Conservation (phyloP, 495 filamentous ascomycete species). For the Aspergillus carlsbadensis region DNA sequence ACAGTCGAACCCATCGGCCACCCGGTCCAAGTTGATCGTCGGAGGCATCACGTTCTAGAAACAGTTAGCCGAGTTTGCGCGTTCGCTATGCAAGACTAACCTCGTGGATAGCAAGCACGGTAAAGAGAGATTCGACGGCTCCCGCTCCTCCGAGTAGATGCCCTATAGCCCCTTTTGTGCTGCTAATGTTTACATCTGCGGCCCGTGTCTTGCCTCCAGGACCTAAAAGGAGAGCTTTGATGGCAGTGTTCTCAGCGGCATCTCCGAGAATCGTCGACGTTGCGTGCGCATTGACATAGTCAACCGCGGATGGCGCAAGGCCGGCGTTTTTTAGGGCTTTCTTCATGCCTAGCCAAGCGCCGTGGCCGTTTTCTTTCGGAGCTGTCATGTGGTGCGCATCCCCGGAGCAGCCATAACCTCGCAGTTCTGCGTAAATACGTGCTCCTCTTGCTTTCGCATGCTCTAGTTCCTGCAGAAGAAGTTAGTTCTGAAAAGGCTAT, state of each 20-base stretch:
- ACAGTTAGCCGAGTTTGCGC: slow-evolving; percentile 1
- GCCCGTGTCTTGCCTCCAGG: slow-evolving; percentile 62
- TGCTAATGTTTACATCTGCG: slow-evolving; percentile 75
- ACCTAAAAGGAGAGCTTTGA: slow-evolving; percentile 73
- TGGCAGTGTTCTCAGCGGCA: slow-evolving; percentile 81
- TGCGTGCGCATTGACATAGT: slow-evolving; percentile 95
- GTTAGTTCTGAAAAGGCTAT: not conserved
- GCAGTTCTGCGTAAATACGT: slow-evolving; percentile 83
- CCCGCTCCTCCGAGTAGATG: slow-evolving; percentile 92
- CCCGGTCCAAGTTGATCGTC: slow-evolving; percentile 77
- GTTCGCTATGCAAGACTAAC: slow-evolving; percentile 46
- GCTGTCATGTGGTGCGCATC: slow-evolving; percentile 94
- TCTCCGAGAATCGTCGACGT: slow-evolving; percentile 86
- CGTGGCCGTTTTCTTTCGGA: slow-evolving; percentile 75
- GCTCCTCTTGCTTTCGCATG: slow-evolving; percentile 80
- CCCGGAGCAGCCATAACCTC: slow-evolving; percentile 81
- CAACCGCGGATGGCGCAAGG: slow-evolving; percentile 66
- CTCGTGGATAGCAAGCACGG: slow-evolving; percentile 72
- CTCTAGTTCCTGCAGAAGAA: slow-evolving; percentile 63
- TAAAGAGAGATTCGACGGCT: slow-evolving; percentile 83
- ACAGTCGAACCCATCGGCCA: slow-evolving; percentile 70
- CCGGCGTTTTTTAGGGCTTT: slow-evolving; percentile 73
- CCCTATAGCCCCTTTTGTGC: slow-evolving; percentile 90
- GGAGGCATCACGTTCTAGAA: slow-evolving; percentile 76
- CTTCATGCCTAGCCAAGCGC: slow-evolving; percentile 82